Conservation (phyloP, 176 grass and related monocot genomes). For the Musa troglodytarum region DNA sequence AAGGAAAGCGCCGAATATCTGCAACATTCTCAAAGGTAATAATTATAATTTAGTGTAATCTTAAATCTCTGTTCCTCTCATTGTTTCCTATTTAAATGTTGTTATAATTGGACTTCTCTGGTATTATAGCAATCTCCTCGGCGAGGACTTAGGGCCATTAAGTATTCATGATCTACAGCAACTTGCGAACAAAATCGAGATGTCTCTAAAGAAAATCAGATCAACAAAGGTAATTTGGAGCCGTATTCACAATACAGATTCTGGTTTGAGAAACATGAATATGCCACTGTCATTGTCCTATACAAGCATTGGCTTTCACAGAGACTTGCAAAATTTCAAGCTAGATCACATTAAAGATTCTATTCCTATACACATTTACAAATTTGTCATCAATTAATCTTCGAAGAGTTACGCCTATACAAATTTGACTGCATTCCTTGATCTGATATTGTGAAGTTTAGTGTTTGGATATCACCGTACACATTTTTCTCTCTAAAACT, state of each 20-base stretch:
- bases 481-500: no score
- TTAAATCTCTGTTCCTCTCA: neutral
- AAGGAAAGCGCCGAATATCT: constrained; percentile 62
- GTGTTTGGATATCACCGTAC: no score
- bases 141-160: constrained; percentile 61
- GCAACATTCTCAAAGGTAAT: constrained; percentile 65
- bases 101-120: constrained; percentile 4
- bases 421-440: neutral
- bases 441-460: no score
- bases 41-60: neutral
- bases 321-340: no score
- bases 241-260: neutral
- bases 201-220: constrained; percentile 68
- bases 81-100: neutral
- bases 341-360: no score
- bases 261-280: neutral
- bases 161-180: constrained; percentile 43
- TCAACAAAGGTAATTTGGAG: constrained; percentile 59
- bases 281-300: no score
- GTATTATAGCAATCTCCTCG: constrained; percentile 68
- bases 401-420: no score
- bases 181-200: constrained; percentile 65
- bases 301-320: no score
- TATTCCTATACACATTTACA: no score
- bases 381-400: no score